A percentile compares a stretch with the other conserved stretches of the same genome.
Evolutionary conservation across 2,329 filamentous ascomycete species (phyloP).

Genomic region (Fusarium haematococcum): DNA sequence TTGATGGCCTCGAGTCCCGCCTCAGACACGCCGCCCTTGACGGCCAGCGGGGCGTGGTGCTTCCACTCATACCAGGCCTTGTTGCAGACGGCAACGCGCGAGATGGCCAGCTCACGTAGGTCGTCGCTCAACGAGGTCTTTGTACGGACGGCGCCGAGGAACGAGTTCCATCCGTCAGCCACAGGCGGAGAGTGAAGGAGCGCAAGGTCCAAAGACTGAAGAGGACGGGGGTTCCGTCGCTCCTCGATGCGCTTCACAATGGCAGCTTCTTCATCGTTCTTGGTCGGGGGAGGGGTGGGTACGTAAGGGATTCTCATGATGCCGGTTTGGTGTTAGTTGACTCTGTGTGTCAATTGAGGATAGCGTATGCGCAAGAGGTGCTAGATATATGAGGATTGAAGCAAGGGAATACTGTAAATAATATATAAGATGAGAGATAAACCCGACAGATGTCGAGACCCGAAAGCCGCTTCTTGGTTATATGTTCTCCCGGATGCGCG

Average conservation of each 20-base stretch:
- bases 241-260: slow-evolving; percentile 74
- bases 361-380: background rate
- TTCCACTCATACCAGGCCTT: slow-evolving; percentile 88
- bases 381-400: background rate
- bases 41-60: slow-evolving; percentile 78
- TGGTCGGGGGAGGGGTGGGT: slow-evolving; percentile 61
- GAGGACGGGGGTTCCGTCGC: slow-evolving; percentile 75
- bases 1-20: slow-evolving; percentile 61
- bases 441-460: background rate
- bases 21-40: slow-evolving; percentile 66
- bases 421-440: background rate
- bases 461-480: slow-evolving; percentile 39
- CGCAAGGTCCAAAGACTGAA: slow-evolving; percentile 80
- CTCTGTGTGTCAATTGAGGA: background rate
- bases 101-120: slow-evolving; percentile 83
- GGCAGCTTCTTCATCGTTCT: slow-evolving; percentile 60
- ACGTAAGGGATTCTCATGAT: slow-evolving; percentile 77
- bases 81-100: slow-evolving; percentile 83
- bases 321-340: slow-evolving; percentile 24
- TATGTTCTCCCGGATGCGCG: slow-evolving; percentile 45
- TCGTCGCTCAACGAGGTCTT: slow-evolving; percentile 62
- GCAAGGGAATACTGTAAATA: background rate
- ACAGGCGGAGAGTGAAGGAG: slow-evolving; percentile 80
- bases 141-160: slow-evolving; percentile 73
- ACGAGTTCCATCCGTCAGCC: slow-evolving; percentile 80